Evolutionary conservation across 495 filamentous ascomycete genomes (phyloP).

Genomic region (Platismatia glauca): DNA sequence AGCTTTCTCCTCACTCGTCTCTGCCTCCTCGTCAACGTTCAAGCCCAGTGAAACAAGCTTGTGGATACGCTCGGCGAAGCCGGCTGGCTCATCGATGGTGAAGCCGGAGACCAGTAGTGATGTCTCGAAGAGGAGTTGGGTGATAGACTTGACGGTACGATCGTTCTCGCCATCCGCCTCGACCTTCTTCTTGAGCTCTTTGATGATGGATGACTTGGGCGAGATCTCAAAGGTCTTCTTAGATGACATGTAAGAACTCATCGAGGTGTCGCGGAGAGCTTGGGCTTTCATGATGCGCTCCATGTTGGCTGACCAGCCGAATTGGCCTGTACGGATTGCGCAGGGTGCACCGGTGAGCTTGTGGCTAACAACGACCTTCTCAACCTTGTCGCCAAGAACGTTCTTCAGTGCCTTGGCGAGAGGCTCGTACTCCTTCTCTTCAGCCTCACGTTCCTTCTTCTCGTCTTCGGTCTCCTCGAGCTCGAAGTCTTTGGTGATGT

Average conservation of each 20-base stretch:
- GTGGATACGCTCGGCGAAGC: slow-evolving; percentile 97
- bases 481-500: slow-evolving; percentile 99
- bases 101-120: slow-evolving; percentile 97
- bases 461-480: slow-evolving; percentile 99
- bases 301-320: slow-evolving; percentile 99
- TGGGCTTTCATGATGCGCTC: slow-evolving; percentile 99
- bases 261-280: slow-evolving; percentile 98
- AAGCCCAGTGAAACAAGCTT: slow-evolving; percentile 94
- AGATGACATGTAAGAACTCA: slow-evolving; percentile 99
- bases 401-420: slow-evolving; percentile 97
- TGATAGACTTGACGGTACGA: slow-evolving; percentile 97
- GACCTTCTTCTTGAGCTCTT: slow-evolving; percentile 98
- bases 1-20: slow-evolving; percentile 55
- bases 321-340: slow-evolving; percentile 98
- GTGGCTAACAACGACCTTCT: slow-evolving; percentile 99
- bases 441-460: slow-evolving; percentile 90
- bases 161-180: slow-evolving; percentile 95
- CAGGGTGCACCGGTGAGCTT: slow-evolving; percentile 93
- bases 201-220: slow-evolving; percentile 94
- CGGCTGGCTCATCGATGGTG: slow-evolving; percentile 96
- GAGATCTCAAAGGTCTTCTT: slow-evolving; percentile 99
- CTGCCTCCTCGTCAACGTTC: slow-evolving; percentile 88
- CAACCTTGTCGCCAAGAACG: slow-evolving; percentile 96
- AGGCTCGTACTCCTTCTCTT: slow-evolving; percentile 95
- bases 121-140: slow-evolving; percentile 95